A percentile compares a stretch with the other conserved stretches of the same genome.
phyloP scores from a whole-genome alignment of 371 early-diverging fungal genomes.

The Lichtheimia hyalospora region DNA sequence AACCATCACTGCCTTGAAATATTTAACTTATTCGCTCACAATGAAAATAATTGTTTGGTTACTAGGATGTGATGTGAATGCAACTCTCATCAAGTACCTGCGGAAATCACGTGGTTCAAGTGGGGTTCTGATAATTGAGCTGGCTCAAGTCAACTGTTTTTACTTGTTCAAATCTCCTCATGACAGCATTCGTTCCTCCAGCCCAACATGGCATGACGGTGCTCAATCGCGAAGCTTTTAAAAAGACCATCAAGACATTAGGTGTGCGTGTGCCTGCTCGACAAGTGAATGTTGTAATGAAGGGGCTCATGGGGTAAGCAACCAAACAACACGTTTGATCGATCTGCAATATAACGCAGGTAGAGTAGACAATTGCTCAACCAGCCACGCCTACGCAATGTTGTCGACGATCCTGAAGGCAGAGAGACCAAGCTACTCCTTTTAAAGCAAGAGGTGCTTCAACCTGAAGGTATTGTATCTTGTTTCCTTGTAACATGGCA shows the following conservation, averaged over 20 bases:
- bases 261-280: slow-evolving; percentile 71
- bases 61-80: no score
- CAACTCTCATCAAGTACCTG: no score
- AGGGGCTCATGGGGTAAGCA: slow-evolving; percentile 13
- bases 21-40: no score
- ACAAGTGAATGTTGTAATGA: slow-evolving; percentile 55
- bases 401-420: slow-evolving; percentile 57
- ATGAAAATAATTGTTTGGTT: no score
- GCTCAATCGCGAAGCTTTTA: slow-evolving; percentile 66
- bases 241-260: slow-evolving; percentile 46
- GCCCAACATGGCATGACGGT: slow-evolving; percentile 54
- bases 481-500: no score
- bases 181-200: slow-evolving; percentile 30
- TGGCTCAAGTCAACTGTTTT: no score
- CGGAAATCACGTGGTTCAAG: no score
- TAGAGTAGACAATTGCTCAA: slow-evolving; percentile 62
- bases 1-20: no score
- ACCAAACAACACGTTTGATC: background rate
- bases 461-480: slow-evolving; percentile 9
- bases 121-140: no score
- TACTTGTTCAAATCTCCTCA: background rate
- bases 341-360: background rate
- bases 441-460: slow-evolving; percentile 47
- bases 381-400: slow-evolving; percentile 72
- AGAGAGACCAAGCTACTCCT: slow-evolving; percentile 65